phyloP scores from a whole-genome alignment of 495 filamentous ascomycete genomes.

The Trichoderma asperelloides region DNA sequence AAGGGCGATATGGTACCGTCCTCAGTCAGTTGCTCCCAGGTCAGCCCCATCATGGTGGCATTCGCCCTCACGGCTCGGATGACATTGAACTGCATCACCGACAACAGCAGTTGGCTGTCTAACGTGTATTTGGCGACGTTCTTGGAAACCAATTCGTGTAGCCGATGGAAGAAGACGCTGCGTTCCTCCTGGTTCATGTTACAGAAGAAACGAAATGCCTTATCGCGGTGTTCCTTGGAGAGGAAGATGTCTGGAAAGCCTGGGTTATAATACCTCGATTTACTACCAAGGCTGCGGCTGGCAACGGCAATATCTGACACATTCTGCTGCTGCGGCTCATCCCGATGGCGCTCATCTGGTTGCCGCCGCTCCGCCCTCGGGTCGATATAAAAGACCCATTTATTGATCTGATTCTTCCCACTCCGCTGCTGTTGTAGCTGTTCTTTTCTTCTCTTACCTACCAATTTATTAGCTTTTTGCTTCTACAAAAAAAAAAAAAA shows the following conservation, averaged over 20 bases:
- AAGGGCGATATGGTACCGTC: neutral
- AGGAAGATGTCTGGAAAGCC: neutral
- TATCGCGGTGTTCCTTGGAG: neutral
- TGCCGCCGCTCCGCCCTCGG: neutral
- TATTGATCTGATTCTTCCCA: neutral
- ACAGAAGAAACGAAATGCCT: neutral
- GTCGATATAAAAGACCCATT: constrained; percentile 1
- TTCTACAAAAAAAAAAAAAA: no score
- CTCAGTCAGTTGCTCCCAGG: neutral
- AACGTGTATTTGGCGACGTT: neutral
- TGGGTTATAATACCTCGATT: neutral
- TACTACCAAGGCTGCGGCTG: neutral
- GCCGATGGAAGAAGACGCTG: neutral
- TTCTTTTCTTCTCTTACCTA: neutral
- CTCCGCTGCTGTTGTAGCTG: neutral
- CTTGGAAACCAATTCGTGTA: neutral
- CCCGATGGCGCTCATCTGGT: neutral
- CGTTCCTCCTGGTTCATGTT: neutral
- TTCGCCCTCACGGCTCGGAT: neutral
- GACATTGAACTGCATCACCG: constrained; percentile 4
- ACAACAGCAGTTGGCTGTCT: neutral
- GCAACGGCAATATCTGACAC: neutral
- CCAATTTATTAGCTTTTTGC: neutral
- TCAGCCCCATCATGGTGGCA: neutral
- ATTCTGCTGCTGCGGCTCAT: neutral